phyloP scores from a whole-genome alignment of 1,139 yeast species.

The Zygosaccharomyces sapae region DNA sequence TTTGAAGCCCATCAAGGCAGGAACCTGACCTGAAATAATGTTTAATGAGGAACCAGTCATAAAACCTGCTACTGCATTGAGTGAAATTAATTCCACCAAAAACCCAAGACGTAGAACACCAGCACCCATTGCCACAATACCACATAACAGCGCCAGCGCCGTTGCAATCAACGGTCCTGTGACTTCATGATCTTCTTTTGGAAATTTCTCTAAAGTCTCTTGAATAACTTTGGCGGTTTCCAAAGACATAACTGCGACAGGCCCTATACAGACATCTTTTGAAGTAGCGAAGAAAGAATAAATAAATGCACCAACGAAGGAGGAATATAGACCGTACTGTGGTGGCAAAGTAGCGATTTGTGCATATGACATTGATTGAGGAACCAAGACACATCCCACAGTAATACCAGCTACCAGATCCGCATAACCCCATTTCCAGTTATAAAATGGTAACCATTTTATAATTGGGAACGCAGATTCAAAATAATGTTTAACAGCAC shows the following conservation, averaged over 20 bases:
- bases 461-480: slow-evolving; percentile 71
- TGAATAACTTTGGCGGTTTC: slow-evolving; percentile 78
- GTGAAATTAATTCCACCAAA: slow-evolving; percentile 79
- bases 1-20: slow-evolving; percentile 75
- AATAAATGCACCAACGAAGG: slow-evolving; percentile 85
- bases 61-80: slow-evolving; percentile 92
- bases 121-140: slow-evolving; percentile 75
- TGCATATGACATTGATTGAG: slow-evolving; percentile 95
- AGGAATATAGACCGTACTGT: slow-evolving; percentile 84
- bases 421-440: slow-evolving; percentile 69
- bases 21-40: slow-evolving; percentile 80
- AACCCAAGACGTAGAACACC: slow-evolving; percentile 85
- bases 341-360: slow-evolving; percentile 76
- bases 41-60: slow-evolving; percentile 92
- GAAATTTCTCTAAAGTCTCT: slow-evolving; percentile 49
- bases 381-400: slow-evolving; percentile 88
- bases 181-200: slow-evolving; percentile 33
- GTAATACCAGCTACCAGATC: slow-evolving; percentile 91
- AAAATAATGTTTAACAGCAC: slow-evolving; percentile 41
- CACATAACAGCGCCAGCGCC: slow-evolving; percentile 72
- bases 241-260: slow-evolving; percentile 93
- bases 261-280: slow-evolving; percentile 93
- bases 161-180: slow-evolving; percentile 73
- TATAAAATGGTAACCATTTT: slow-evolving; percentile 81
- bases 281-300: slow-evolving; percentile 92